Conservation (phyloP, 192 early-diverging fungal genomes). For the Coemansia sp. region DNA sequence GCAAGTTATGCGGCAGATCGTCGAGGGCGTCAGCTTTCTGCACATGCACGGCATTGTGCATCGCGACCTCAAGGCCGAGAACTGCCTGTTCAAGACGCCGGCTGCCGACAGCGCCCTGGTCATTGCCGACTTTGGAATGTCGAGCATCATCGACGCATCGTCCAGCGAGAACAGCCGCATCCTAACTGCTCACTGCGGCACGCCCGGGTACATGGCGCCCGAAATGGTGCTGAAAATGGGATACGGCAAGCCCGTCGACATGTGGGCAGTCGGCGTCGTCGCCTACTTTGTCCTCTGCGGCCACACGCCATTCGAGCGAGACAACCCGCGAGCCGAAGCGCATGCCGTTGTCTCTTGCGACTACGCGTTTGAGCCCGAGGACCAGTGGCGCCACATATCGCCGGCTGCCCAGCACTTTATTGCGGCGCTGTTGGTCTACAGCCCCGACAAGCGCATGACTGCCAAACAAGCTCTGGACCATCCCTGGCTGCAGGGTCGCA, state of each 20-base stretch:
- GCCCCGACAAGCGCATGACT: conserved; percentile 73
- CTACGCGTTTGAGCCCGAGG: conserved; percentile 65
- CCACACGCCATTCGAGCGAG: conserved; percentile 71
- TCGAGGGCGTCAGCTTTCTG: conserved; percentile 80
- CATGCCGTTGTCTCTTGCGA: conserved; percentile 64
- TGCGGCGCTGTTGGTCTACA: conserved; percentile 63
- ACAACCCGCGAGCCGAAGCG: conserved; percentile 58
- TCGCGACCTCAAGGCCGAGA: conserved; percentile 78
- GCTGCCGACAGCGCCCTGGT: conserved; percentile 65
- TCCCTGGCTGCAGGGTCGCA: conserved; percentile 66
- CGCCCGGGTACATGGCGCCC: conserved; percentile 79
- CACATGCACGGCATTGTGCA: conserved; percentile 91
- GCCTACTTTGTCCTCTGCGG: conserved; percentile 78
- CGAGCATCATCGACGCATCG: conserved; percentile 58
- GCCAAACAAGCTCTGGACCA: conserved; percentile 76
- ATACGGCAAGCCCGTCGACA: conserved; percentile 78
- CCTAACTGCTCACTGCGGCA: conserved; percentile 76
- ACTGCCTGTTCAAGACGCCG: conserved; percentile 70
- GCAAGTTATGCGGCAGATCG: conserved; percentile 74
- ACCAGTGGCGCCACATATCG: conserved; percentile 69
- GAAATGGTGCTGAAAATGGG: conserved; percentile 58
- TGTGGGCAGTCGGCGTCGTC: conserved; percentile 84
- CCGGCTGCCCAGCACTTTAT: conserved; percentile 74
- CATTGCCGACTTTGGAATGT: conserved; percentile 87
- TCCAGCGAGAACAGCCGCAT: conserved; percentile 58